These are phyloP conservation scores for Cordyceps tenuipes DNA, from an alignment of 2,329 filamentous ascomycete species.

Conservation along the genomic window DNA sequence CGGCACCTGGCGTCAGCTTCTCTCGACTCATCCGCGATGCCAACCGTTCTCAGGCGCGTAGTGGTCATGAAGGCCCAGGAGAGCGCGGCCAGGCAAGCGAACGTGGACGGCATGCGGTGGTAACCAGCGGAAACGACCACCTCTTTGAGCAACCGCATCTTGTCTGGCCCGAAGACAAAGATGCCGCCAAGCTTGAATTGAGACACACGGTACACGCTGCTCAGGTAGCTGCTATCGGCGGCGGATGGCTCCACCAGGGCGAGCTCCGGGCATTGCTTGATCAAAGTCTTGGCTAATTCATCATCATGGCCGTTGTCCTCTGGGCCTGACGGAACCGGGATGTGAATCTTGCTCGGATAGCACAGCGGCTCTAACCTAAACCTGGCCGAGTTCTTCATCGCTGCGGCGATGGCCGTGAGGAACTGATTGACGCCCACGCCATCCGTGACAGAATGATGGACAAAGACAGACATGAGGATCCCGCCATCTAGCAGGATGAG, in stretches of 20 bases:
- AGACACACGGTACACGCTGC: slow-evolving; percentile 24
- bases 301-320: neutral
- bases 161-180: slow-evolving; percentile 30
- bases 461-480: slow-evolving; percentile 30
- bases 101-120: slow-evolving; percentile 22
- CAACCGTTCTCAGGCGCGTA: slow-evolving; percentile 19
- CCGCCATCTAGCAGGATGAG: slow-evolving; percentile 32
- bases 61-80: slow-evolving; percentile 32
- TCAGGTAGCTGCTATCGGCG: slow-evolving; percentile 25
- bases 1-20: slow-evolving; percentile 15
- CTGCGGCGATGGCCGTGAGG: slow-evolving; percentile 27
- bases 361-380: slow-evolving; percentile 10
- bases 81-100: slow-evolving; percentile 31
- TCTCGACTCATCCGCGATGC: neutral
- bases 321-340: neutral
- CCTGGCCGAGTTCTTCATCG: neutral
- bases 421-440: slow-evolving; percentile 32
- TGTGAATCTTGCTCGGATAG: slow-evolving; percentile 15
- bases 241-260: slow-evolving; percentile 21
- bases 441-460: slow-evolving; percentile 35
- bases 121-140: slow-evolving; percentile 14
- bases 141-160: slow-evolving; percentile 24
- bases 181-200: slow-evolving; percentile 32
- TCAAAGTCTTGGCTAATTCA: slow-evolving; percentile 14
- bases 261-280: slow-evolving; percentile 31